These are phyloP conservation scores for Dactylellina leptospora DNA, from an alignment of 2,329 filamentous ascomycete species.

Conservation along the genomic window DNA sequence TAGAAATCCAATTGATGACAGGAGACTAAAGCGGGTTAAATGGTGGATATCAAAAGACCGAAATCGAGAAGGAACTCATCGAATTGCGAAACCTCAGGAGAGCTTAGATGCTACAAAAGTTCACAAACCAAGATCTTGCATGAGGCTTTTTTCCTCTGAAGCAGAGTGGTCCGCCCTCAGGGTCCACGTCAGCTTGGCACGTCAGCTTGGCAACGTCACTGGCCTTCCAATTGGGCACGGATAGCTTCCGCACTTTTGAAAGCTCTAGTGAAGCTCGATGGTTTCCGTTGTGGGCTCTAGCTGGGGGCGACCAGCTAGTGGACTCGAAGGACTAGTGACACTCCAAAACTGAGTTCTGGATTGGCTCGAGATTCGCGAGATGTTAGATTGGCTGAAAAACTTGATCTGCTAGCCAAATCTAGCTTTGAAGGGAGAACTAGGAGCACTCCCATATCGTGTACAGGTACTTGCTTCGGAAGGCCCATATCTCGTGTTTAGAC, in stretches of 20 bases:
- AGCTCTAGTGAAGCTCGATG: too few relatives aligned
- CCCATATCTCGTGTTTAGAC: too few relatives aligned
- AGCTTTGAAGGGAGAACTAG: constrained; percentile 9
- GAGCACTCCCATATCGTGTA: not conserved
- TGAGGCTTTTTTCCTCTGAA: constrained; percentile 26
- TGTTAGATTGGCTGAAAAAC: constrained; percentile 7
- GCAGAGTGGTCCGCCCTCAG: too few relatives aligned
- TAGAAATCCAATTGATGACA: too few relatives aligned
- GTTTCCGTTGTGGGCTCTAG: too few relatives aligned
- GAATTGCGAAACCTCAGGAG: not conserved
- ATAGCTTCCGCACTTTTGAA: constrained; percentile 19
- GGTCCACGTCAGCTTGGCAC: constrained; percentile 44
- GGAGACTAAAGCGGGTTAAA: too few relatives aligned
- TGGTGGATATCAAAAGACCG: not conserved
- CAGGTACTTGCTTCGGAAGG: constrained; percentile 1
- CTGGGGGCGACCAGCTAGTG: too few relatives aligned
- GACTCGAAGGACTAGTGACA: too few relatives aligned
- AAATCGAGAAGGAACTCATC: not conserved
- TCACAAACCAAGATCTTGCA: constrained; percentile 10
- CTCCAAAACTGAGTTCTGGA: constrained; percentile 13
- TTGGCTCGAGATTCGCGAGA: constrained; percentile 24
- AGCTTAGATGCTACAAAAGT: not conserved
- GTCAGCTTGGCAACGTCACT: constrained; percentile 42
- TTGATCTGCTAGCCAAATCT: not conserved
- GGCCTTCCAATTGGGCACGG: constrained; percentile 12